Evolutionary conservation across 345 rosid genomes (phyloP), one percentile per base, ranked within the genome.

Genomic region (Heritiera fomes): DNA sequence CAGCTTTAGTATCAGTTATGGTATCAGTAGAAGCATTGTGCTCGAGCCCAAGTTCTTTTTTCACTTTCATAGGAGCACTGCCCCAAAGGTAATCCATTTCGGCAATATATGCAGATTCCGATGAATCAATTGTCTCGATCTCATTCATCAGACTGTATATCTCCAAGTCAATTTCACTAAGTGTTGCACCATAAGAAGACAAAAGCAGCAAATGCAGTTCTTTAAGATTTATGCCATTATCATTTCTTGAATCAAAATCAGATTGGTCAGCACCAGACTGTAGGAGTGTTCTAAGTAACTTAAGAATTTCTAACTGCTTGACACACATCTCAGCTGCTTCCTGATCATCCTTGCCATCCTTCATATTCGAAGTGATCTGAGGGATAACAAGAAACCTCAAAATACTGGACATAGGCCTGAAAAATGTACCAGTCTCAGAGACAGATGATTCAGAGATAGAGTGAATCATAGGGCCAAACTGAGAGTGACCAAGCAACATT

Each of bases 181-280:
- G 85, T 18, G 97, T 94, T 69, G 97, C 99, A 83, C 94, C 93
- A 87, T 96, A 96, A 74, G 97, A 91, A 86, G 92, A 88, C 84
- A 91, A 83, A 81, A 96, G 94, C 84, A 94, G 86, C 12, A 82
- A 80, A 72, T 85, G 85, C 68, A 96, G 83, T 80, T 90, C 95
- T 86, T 79, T 88, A 56, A 87, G 87, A 89, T 92, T 88, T 78
- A 96, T 78, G 67, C 87, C 89, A 82, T 76, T 75, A 76, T 89
- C 92, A 59, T 85, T 86, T 80, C 79, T 85, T 79, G 85, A 87
- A 78, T 78, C 81, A 78, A 61, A 61, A 53, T 80, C 80, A 58
- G 55, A 23, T 40, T 62, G 78, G 38, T 64, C 67, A 73, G 68
- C n/a, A 28, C 50, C 80, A 66, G 77, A 47, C 56, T 80, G 83